These are phyloP conservation scores for Naganishia sp. DNA, from an alignment of 1,284 basidiomycete species.

Conservation along the genomic window DNA sequence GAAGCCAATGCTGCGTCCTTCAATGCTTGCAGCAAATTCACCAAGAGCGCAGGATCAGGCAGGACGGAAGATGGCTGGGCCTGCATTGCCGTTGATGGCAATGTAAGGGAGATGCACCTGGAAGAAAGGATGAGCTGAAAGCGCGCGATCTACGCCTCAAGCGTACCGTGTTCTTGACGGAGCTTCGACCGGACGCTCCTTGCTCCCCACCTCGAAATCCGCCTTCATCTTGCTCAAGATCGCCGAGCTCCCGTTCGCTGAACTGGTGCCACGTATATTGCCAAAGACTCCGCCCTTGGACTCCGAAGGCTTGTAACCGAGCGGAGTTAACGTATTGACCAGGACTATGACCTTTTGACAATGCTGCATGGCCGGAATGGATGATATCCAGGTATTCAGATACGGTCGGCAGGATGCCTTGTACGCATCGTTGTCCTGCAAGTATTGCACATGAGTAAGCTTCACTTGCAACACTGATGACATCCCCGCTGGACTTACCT, in stretches of 20 bases:
- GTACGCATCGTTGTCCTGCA: slow-evolving; percentile 81
- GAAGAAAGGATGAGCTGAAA: background rate
- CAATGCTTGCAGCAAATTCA: slow-evolving; percentile 80
- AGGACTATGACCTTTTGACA: slow-evolving; percentile 75
- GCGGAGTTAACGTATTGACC: slow-evolving; percentile 59
- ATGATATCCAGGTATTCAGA: slow-evolving; percentile 84
- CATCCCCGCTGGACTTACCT: slow-evolving; percentile 60
- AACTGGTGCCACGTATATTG: slow-evolving; percentile 59
- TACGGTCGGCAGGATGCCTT: slow-evolving; percentile 74
- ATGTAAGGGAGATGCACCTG: slow-evolving; percentile 20
- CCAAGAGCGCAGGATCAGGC: slow-evolving; percentile 81
- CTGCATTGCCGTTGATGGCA: slow-evolving; percentile 19
- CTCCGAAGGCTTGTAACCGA: slow-evolving; percentile 49
- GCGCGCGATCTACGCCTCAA: slow-evolving; percentile 36
- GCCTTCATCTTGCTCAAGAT: slow-evolving; percentile 86
- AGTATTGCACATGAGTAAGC: background rate
- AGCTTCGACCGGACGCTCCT: slow-evolving; percentile 34
- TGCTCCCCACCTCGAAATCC: slow-evolving; percentile 74
- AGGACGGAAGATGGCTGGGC: slow-evolving; percentile 52
- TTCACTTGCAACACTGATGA: background rate
- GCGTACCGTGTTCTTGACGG: slow-evolving; percentile 34
- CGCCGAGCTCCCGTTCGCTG: slow-evolving; percentile 71
- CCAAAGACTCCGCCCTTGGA: slow-evolving; percentile 24
- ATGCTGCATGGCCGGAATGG: slow-evolving; percentile 66
- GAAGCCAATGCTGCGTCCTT: slow-evolving; percentile 83